Conservation (phyloP, 192 early-diverging fungal species). For the Gaertneriomyces semiglobifer region DNA sequence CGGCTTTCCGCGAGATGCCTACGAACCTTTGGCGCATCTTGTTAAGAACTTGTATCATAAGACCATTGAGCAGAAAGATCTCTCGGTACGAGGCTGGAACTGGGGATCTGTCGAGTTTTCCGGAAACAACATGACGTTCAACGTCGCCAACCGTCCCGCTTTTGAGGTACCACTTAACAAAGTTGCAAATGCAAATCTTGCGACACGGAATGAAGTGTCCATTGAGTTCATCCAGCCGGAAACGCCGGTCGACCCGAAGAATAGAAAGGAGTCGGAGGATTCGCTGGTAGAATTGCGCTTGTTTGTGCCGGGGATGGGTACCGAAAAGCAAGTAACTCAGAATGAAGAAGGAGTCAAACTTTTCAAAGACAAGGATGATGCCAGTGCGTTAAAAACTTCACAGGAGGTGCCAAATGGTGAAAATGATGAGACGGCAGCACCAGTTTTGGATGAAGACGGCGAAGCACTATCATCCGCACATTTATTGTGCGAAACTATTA, state of each 20-base stretch:
- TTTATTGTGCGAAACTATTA: slow-evolving; percentile 87
- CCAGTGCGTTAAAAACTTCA: neutral
- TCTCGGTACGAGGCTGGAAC: slow-evolving; percentile 92
- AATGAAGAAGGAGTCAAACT: slow-evolving; percentile 39
- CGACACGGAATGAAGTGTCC: slow-evolving; percentile 87
- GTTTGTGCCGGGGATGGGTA: slow-evolving; percentile 81
- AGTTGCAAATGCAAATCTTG: slow-evolving; percentile 80
- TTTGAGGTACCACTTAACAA: slow-evolving; percentile 89
- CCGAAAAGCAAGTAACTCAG: slow-evolving; percentile 53
- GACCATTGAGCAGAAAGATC: slow-evolving; percentile 74
- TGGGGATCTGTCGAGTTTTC: slow-evolving; percentile 73
- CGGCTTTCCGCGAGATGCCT: slow-evolving; percentile 79
- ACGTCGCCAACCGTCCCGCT: slow-evolving; percentile 73
- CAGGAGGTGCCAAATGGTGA: slow-evolving; percentile 38
- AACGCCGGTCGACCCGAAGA: slow-evolving; percentile 44
- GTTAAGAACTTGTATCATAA: slow-evolving; percentile 70
- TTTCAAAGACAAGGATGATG: slow-evolving; percentile 45
- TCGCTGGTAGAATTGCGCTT: slow-evolving; percentile 87
- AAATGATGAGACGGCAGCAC: slow-evolving; percentile 34
- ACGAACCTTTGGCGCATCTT: slow-evolving; percentile 72
- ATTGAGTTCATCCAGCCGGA: slow-evolving; percentile 81
- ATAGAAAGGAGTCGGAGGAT: slow-evolving; percentile 61
- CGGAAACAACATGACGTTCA: slow-evolving; percentile 74
- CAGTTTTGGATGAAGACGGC: slow-evolving; percentile 62
- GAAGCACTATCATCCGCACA: slow-evolving; percentile 65